phyloP scores from a whole-genome alignment of 2,329 filamentous ascomycete species.

The Colletotrichum sublineola region DNA sequence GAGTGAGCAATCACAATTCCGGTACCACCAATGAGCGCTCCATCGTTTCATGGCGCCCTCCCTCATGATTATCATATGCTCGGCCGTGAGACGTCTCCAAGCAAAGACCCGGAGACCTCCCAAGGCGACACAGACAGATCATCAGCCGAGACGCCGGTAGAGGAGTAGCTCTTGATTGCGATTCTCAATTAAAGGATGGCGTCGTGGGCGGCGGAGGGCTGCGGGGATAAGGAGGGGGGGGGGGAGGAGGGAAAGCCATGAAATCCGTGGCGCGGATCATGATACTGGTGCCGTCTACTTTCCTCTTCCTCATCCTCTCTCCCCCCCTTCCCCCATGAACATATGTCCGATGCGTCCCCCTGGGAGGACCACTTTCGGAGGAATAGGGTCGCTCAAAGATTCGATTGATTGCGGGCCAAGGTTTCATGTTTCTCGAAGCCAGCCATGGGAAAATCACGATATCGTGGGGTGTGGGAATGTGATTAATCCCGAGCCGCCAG shows the following conservation, averaged over 20 bases:
- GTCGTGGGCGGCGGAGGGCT: conserved; percentile 8
- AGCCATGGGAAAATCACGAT: conserved; percentile 17
- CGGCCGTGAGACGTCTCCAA: conserved; percentile 1
- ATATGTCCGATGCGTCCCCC: too few relatives aligned
- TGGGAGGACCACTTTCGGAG: not conserved
- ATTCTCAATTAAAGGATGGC: conserved; percentile 35
- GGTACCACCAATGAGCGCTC: not conserved
- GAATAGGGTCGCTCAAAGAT: not conserved
- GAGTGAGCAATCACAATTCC: conserved; percentile 30
- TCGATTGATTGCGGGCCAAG: conserved; percentile 5
- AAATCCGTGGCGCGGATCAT: conserved; percentile 21
- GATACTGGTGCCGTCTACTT: not conserved
- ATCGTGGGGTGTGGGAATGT: conserved; percentile 2
- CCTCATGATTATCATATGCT: conserved; percentile 6
- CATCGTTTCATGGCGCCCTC: conserved; percentile 6
- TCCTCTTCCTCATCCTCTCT: not conserved
- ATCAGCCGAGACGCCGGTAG: conserved; percentile 41
- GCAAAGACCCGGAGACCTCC: not conserved
- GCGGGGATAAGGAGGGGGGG: too few relatives aligned
- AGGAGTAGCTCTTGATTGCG: conserved; percentile 31
- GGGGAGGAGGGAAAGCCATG: not conserved
- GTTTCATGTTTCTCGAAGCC: conserved; percentile 24
- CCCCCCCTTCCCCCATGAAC: too few relatives aligned
- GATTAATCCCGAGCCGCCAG: conserved; percentile 8
- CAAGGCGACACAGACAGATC: conserved; percentile 9